Evolutionary conservation across 164 flowering plant genomes (phyloP).

Genomic region (Protea cynaroides): DNA sequence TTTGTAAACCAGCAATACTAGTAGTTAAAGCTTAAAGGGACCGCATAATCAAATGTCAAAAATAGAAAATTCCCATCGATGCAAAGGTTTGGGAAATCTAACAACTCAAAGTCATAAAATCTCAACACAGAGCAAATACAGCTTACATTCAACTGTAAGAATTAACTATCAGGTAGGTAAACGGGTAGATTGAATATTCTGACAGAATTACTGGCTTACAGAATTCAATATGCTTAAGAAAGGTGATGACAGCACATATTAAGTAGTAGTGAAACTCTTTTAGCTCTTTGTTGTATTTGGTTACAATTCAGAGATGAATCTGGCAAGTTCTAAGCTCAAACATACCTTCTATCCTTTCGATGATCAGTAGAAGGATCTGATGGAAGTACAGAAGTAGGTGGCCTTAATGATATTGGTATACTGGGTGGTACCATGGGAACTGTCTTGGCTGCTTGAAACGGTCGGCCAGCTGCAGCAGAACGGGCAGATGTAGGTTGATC

Average conservation of each 20-base stretch:
- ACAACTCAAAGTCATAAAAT: too few species aligned
- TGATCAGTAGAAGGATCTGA: conserved; percentile 29
- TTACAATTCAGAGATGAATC: background rate
- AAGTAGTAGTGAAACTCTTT: background rate
- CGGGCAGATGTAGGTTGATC: conserved; percentile 33
- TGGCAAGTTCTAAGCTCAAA: conserved; percentile 2
- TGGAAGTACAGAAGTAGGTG: conserved; percentile 23
- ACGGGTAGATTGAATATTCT: background rate
- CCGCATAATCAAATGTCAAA: too few species aligned
- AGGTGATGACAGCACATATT: background rate
- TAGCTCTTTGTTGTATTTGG: background rate
- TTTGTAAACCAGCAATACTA: too few species aligned
- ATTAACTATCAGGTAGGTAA: background rate
- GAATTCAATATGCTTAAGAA: background rate
- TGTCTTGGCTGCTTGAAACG: conserved; percentile 37
- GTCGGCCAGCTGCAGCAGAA: conserved; percentile 32
- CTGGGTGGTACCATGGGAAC: conserved; percentile 50
- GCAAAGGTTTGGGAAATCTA: too few species aligned
- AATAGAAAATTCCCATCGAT: too few species aligned
- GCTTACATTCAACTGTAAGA: too few species aligned
- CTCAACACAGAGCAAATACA: too few species aligned
- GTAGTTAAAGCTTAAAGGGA: too few species aligned
- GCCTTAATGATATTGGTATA: conserved; percentile 45
- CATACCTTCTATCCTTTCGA: conserved; percentile 60
- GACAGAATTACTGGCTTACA: background rate